phyloP scores from a whole-genome alignment of 2,329 filamentous ascomycete species.

The Dendryphion nanum region DNA sequence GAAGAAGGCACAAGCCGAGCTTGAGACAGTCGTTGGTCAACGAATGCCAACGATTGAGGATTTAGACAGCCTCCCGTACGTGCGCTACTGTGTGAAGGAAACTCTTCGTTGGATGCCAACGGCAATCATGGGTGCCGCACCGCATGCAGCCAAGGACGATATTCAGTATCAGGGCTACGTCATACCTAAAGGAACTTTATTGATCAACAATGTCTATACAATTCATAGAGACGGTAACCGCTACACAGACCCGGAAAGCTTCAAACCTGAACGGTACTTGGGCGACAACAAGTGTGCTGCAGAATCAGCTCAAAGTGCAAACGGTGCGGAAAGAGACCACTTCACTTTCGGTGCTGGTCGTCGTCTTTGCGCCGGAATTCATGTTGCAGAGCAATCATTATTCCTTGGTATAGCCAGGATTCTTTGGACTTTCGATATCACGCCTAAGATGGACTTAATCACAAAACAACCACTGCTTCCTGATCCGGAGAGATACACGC shows the following conservation, averaged over 20 bases:
- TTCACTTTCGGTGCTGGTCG: constrained; percentile 39
- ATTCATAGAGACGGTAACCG: constrained; percentile 16
- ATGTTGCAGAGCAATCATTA: constrained; percentile 29
- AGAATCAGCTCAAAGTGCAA: constrained; percentile 10
- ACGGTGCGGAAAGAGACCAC: constrained; percentile 26
- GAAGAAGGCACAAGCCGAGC: no score
- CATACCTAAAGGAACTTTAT: constrained; percentile 34
- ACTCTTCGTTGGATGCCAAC: constrained; percentile 27
- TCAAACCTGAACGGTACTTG: constrained; percentile 18
- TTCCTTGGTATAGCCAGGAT: constrained; percentile 26
- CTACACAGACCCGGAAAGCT: constrained; percentile 13
- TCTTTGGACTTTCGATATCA: constrained; percentile 31
- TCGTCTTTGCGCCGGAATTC: constrained; percentile 34
- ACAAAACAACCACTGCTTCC: no score
- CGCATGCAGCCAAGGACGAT: constrained; percentile 25
- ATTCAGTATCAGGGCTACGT: constrained; percentile 27
- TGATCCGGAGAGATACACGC: no score
- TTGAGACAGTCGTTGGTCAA: constrained; percentile 8
- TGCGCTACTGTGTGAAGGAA: constrained; percentile 28
- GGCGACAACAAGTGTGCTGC: constrained; percentile 12
- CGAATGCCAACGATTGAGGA: constrained; percentile 11
- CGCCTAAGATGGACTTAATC: no score
- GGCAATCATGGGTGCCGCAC: constrained; percentile 9
- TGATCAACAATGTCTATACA: constrained; percentile 16
- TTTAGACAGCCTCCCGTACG: constrained; percentile 21